Conservation (phyloP, 169 alveolate species). For the Plasmodium cynomolgi region DNA sequence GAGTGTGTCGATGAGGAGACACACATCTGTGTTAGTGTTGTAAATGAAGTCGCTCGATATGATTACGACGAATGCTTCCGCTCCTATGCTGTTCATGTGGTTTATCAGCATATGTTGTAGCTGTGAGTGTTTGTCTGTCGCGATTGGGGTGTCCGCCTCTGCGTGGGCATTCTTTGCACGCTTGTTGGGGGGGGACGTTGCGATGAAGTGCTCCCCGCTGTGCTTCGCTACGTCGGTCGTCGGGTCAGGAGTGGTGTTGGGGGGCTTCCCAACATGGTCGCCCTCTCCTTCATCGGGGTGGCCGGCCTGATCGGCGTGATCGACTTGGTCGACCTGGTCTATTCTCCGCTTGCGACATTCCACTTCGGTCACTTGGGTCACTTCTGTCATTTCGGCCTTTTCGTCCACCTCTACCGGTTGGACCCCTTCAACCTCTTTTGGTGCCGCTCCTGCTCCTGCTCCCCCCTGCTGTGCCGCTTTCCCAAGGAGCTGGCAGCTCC, state of each 20-base stretch:
- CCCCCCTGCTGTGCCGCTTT: background rate
- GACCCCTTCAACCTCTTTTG: background rate
- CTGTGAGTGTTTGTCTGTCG: background rate
- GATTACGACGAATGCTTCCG: slow-evolving; percentile 59
- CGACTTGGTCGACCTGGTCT: background rate
- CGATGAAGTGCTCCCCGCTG: no score
- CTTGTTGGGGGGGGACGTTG: background rate
- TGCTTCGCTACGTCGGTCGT: no score
- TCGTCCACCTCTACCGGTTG: background rate
- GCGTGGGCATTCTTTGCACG: background rate
- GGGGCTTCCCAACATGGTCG: background rate
- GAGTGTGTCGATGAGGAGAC: slow-evolving; percentile 17
- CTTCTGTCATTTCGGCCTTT: background rate
- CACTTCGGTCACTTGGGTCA: background rate
- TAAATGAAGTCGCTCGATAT: slow-evolving; percentile 52
- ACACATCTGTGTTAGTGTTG: slow-evolving; percentile 38
- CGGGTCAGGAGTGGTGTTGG: background rate
- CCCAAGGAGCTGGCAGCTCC: background rate
- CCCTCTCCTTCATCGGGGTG: background rate
- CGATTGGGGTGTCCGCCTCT: background rate
- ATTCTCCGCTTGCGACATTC: background rate
- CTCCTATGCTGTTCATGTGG: slow-evolving; percentile 20
- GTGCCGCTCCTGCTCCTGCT: background rate
- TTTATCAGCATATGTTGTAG: slow-evolving; percentile 12
- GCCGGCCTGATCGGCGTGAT: background rate